Conservation (phyloP, 2,329 filamentous ascomycete species). For the Rhinocladiella mackenziei region DNA sequence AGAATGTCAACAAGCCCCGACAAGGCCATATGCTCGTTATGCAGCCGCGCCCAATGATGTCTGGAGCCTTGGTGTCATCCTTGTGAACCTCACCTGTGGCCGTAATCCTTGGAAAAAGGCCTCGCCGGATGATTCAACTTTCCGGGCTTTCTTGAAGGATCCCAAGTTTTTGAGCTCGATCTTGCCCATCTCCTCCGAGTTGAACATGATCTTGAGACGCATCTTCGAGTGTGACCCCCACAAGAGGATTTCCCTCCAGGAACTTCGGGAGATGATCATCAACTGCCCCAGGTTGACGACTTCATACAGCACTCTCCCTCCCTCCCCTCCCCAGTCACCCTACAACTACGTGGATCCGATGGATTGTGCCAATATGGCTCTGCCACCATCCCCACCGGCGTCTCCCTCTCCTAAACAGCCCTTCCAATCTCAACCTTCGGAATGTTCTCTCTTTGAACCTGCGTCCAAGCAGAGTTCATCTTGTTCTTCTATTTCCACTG, state of each 20-base stretch:
- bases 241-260: slow-evolving; percentile 73
- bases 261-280: slow-evolving; percentile 72
- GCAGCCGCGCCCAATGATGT: slow-evolving; percentile 92
- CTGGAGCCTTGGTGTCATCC: slow-evolving; percentile 96
- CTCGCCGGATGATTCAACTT: slow-evolving; percentile 88
- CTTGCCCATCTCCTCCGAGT: slow-evolving; percentile 80
- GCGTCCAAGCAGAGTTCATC: slow-evolving; percentile 29
- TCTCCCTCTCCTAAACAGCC: slow-evolving; percentile 22
- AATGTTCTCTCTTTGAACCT: slow-evolving; percentile 28
- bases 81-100: slow-evolving; percentile 95
- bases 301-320: slow-evolving; percentile 39
- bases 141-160: slow-evolving; percentile 82
- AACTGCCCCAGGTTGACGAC: slow-evolving; percentile 69
- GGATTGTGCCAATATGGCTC: slow-evolving; percentile 36
- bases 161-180: slow-evolving; percentile 87
- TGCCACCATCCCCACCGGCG: slow-evolving; percentile 36
- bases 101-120: slow-evolving; percentile 99
- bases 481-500: slow-evolving; percentile 28
- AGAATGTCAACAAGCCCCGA: slow-evolving; percentile 86
- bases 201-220: slow-evolving; percentile 79
- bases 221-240: slow-evolving; percentile 85
- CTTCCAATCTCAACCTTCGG: slow-evolving; percentile 24
- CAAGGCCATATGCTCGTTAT: slow-evolving; percentile 70
- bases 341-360: slow-evolving; percentile 36
- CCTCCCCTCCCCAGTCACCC: slow-evolving; percentile 36